A percentile compares a stretch with the other conserved stretches of the same genome.
phyloP scores from a whole-genome alignment of 176 grass and related monocot genomes.

The Chrysopogon serrulatus region DNA sequence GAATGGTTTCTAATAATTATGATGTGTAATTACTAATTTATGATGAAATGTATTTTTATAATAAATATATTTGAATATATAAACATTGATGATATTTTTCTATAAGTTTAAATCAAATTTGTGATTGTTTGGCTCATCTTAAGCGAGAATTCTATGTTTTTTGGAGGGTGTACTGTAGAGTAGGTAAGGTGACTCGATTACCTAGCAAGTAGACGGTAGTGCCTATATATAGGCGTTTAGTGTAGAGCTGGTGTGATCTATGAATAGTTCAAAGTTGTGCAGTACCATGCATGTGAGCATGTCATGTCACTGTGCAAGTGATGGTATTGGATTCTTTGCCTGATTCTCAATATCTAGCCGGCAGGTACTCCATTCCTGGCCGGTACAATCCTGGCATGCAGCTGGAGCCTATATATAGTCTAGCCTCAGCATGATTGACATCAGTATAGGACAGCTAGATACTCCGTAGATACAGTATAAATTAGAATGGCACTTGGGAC shows the following conservation, averaged over 20 bases:
- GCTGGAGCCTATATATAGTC: not conserved
- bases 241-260: not conserved
- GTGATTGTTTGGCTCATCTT: too few relatives aligned
- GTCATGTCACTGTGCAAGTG: not conserved
- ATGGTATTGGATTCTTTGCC: not conserved
- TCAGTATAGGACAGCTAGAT: not conserved
- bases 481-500: too few relatives aligned
- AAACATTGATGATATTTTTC: too few relatives aligned
- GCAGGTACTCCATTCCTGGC: not conserved
- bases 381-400: conserved; percentile 5
- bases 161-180: too few relatives aligned
- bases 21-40: too few relatives aligned
- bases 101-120: too few relatives aligned
- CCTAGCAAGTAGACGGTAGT: too few relatives aligned
- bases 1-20: too few relatives aligned
- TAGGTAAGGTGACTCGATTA: too few relatives aligned
- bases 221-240: not conserved
- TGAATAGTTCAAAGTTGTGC: not conserved
- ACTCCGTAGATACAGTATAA: not conserved
- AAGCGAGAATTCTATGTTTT: too few relatives aligned
- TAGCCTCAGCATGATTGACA: not conserved
- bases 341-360: not conserved
- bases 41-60: too few relatives aligned
- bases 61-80: too few relatives aligned
- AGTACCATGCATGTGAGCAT: conserved; percentile 9